These are phyloP conservation scores for Ophiocordyceps robertsii DNA, from an alignment of 2,329 filamentous ascomycete species.

Conservation along the genomic window DNA sequence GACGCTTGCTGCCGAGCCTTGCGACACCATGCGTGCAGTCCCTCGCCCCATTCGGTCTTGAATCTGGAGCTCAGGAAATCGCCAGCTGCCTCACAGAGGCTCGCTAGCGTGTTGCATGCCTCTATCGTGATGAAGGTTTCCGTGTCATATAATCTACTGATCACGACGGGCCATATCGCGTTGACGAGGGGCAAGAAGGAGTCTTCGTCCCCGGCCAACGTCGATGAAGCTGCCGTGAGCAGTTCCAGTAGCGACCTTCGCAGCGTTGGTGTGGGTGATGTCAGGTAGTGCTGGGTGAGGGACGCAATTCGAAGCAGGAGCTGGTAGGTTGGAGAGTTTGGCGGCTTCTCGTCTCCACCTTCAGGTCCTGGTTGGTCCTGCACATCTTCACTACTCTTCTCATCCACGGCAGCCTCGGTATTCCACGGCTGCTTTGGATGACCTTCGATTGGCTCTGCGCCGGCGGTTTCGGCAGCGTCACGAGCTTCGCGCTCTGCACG, in stretches of 20 bases:
- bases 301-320: constrained; percentile 70
- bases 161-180: constrained; percentile 75
- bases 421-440: constrained; percentile 24
- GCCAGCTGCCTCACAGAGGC: constrained; percentile 59
- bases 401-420: constrained; percentile 11
- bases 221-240: constrained; percentile 56
- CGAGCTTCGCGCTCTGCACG: constrained; percentile 22
- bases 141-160: constrained; percentile 50
- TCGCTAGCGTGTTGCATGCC: constrained; percentile 53
- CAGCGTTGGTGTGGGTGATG: constrained; percentile 67
- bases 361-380: constrained; percentile 20
- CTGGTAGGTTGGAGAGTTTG: constrained; percentile 67
- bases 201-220: constrained; percentile 64
- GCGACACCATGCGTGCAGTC: constrained; percentile 36
- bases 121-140: constrained; percentile 57
- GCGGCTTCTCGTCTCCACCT: constrained; percentile 36
- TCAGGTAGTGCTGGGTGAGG: constrained; percentile 81
- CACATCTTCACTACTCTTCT: constrained; percentile 21
- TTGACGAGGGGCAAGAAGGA: constrained; percentile 83
- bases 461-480: constrained; percentile 22
- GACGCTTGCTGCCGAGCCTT: constrained; percentile 27
- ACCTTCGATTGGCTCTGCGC: constrained; percentile 10
- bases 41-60: constrained; percentile 54
- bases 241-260: constrained; percentile 68
- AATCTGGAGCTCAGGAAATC: constrained; percentile 71